Evolutionary conservation across 768 basidiomycete genomes (phyloP).

Genomic region (Zangia roseola): DNA sequence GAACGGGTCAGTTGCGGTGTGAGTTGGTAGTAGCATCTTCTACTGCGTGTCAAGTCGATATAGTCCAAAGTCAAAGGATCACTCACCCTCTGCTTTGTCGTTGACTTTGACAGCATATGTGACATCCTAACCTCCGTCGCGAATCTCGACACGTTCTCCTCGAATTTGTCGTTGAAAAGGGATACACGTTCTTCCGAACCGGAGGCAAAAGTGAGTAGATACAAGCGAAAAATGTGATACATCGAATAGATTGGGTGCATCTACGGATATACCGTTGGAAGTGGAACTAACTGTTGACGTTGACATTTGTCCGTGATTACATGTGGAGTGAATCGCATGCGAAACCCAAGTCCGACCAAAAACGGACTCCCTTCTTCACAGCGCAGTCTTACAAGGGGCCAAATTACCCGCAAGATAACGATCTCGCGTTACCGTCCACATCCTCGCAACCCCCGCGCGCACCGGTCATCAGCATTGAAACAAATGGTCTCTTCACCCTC

Average conservation of each 20-base stretch:
- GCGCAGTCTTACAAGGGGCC: no score
- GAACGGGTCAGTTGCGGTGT: slow-evolving; percentile 79
- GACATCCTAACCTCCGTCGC: slow-evolving; percentile 73
- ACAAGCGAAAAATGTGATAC: slow-evolving; percentile 65
- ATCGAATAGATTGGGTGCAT: slow-evolving; percentile 56
- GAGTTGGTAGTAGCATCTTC: slow-evolving; percentile 70
- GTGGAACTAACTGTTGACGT: no score
- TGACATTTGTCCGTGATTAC: no score
- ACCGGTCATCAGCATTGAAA: no score
- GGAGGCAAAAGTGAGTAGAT: slow-evolving; percentile 78
- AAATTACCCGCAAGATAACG: no score
- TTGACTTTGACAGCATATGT: slow-evolving; percentile 80
- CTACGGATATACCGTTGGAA: slow-evolving; percentile 32
- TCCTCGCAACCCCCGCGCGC: no score
- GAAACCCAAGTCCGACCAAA: no score
- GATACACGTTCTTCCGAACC: slow-evolving; percentile 64
- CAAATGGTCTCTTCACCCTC: no score
- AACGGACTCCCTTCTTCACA: no score
- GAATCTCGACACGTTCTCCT: slow-evolving; percentile 74
- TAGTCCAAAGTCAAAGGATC: background rate
- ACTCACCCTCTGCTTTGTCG: slow-evolving; percentile 71
- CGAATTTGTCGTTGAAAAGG: slow-evolving; percentile 71
- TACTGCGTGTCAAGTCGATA: slow-evolving; percentile 28
- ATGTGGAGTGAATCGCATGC: no score
- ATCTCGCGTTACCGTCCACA: no score